Base-by-base conservation (phyloP, 2,329 filamentous ascomycete genomes). In the Monilinia fructigena region DNA sequence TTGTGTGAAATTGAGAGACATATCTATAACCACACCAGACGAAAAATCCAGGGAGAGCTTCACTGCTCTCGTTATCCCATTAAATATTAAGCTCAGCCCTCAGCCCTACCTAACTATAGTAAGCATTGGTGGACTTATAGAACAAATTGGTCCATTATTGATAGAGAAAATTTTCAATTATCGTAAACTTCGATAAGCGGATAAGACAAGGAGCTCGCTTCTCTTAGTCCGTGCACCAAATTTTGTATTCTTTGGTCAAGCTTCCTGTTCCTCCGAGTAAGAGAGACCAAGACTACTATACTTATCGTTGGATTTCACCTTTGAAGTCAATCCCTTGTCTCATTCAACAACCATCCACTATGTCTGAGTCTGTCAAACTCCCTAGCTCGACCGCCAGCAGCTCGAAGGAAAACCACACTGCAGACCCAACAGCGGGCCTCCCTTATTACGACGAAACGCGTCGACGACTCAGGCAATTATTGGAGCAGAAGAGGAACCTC, bases 361-460 rank as follows among this genome's bases (percentile, higher is more conserved):
- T 55, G 47, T 56, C 54, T 16, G 60, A 53, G 18, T 23, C 60
- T 18, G 45, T 31, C 16, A 61, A 61, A 38, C n/a, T 28, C 5
- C 10, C 45, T 10, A 50, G 20, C 6, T 31, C 40, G 18, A 45
- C 38, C 26, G 40, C 53, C n/a, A 58, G 20, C 26, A 23, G 8
- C 20, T 63, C 54, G 23, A 65, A 59, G 84, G 84, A 82, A 74
- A 81, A 40, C 18, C 58, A 47, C 14, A 20, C 58, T 35, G 45
- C 82, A 84, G 70, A 85, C 81, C 67, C 77, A 77, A 79, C 81
- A 53, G 80, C 81, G 23, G 80, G 82, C 67, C 75, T 79, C 62
- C 87, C 88, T 23, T 92, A 89, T 78, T 92, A 92, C 77, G 89
- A 92, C 76, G 88, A 89, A 74, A 82, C 90, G 58, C 84, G 89